Evolutionary conservation across 2,329 filamentous ascomycete genomes (phyloP).

Genomic region (Cladosporium sp.): DNA sequence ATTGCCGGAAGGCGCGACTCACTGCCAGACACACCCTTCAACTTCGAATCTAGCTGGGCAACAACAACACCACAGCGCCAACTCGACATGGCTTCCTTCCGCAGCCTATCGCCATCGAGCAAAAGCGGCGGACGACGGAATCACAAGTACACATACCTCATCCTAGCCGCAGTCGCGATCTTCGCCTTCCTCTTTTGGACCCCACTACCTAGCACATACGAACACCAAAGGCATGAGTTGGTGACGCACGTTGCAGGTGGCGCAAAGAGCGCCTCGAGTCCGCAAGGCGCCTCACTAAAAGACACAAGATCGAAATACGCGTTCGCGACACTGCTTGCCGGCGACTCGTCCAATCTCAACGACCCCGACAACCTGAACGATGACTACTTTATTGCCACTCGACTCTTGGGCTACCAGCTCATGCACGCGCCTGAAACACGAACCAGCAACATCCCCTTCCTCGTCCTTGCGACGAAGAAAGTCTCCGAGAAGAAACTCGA

Average conservation of each 20-base stretch:
- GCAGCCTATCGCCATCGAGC: conserved; percentile 7
- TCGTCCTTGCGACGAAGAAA: conserved; percentile 27
- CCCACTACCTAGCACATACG: conserved; percentile 8
- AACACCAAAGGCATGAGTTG: conserved; percentile 9
- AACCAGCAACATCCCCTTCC: conserved; percentile 25
- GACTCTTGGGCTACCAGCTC: conserved; percentile 29
- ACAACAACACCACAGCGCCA: too few relatives aligned
- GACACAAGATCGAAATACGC: conserved; percentile 21
- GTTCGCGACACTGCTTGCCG: conserved; percentile 28
- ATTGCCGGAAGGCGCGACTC: too few relatives aligned
- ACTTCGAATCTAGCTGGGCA: too few relatives aligned
- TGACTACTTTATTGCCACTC: conserved; percentile 29
- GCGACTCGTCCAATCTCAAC: conserved; percentile 9
- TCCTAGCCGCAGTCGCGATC: conserved; percentile 3
- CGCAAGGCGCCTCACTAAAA: background rate
- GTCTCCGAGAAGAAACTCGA: conserved; percentile 25
- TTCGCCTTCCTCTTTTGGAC: conserved; percentile 10
- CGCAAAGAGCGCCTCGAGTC: background rate
- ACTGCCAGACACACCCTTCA: too few relatives aligned
- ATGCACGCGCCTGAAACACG: conserved; percentile 29
- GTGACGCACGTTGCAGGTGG: conserved; percentile 6
- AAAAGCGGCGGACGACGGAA: conserved; percentile 7
- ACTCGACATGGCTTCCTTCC: background rate
- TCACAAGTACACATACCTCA: conserved; percentile 1
- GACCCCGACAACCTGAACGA: conserved; percentile 21